Conservation (phyloP, 2,329 filamentous ascomycete species). For the Curvularia verruculosa region DNA sequence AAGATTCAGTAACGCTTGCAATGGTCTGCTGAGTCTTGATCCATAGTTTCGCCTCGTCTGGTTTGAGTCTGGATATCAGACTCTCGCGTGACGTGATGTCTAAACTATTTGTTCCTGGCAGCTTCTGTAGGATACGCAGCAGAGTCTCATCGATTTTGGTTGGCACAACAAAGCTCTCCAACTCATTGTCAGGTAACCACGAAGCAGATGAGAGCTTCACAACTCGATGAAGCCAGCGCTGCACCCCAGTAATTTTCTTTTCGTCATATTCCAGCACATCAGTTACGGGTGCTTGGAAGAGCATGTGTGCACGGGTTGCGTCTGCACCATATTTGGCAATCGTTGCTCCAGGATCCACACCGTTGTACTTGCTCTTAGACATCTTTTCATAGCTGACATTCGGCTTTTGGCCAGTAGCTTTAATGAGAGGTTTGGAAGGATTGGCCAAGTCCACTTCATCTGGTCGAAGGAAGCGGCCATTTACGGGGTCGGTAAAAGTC, state of each 20-base stretch:
- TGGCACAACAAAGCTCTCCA: constrained; percentile 26
- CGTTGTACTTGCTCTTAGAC: constrained; percentile 94
- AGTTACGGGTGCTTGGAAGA: constrained; percentile 84
- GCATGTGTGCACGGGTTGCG: constrained; percentile 81
- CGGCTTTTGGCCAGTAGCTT: constrained; percentile 63
- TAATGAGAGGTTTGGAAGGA: constrained; percentile 64
- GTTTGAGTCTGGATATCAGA: constrained; percentile 19
- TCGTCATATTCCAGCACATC: constrained; percentile 91
- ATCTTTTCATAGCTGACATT: constrained; percentile 83
- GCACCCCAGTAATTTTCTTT: constrained; percentile 78
- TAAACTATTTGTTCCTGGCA: constrained; percentile 14
- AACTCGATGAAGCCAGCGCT: constrained; percentile 77
- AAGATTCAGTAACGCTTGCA: constrained; percentile 68
- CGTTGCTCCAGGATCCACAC: constrained; percentile 77
- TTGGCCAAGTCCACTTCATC: constrained; percentile 72
- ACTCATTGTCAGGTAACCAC: constrained; percentile 31
- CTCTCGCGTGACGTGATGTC: not conserved
- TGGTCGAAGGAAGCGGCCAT: constrained; percentile 76
- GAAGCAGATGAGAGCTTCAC: constrained; percentile 57
- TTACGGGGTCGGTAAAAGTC: constrained; percentile 77
- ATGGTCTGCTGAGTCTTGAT: constrained; percentile 72
- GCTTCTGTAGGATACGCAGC: constrained; percentile 20
- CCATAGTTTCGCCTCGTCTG: constrained; percentile 60
- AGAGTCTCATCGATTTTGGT: constrained; percentile 37
- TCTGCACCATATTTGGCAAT: constrained; percentile 81